Conservation (phyloP, 768 basidiomycete species). For the Suillus sp. region DNA sequence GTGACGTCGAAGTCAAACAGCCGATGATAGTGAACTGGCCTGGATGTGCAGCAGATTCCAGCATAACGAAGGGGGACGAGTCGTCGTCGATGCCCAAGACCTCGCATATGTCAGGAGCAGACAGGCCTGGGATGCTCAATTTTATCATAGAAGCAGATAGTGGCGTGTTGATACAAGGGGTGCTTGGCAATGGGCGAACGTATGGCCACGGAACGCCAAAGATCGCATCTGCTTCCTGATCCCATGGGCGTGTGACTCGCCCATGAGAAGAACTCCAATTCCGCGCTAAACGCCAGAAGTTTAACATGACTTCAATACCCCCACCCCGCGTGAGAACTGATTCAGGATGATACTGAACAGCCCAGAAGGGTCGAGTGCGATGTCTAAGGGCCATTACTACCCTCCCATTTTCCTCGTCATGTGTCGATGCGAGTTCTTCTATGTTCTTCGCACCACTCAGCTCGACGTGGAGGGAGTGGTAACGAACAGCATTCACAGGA, state of each 20-base stretch:
- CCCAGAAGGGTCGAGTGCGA: conserved; percentile 71
- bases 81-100: conserved; percentile 61
- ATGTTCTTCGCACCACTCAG: conserved; percentile 48
- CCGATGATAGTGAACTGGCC: conserved; percentile 76
- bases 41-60: conserved; percentile 78
- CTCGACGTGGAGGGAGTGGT: conserved; percentile 77
- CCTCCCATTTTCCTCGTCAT: conserved; percentile 63
- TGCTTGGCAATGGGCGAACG: conserved; percentile 29
- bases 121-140: conserved; percentile 46
- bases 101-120: conserved; percentile 56
- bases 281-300: conserved; percentile 73
- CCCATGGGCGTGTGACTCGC: conserved; percentile 46
- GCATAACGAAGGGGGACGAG: conserved; percentile 60
- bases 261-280: conserved; percentile 50
- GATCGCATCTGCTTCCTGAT: conserved; percentile 31
- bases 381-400: conserved; percentile 80
- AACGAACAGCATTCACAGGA: conserved; percentile 64
- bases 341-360: conserved; percentile 89
- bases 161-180: conserved; percentile 15
- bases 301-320: conserved; percentile 65
- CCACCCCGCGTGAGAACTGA: conserved; percentile 73
- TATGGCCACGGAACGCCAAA: conserved; percentile 66
- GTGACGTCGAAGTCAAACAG: conserved; percentile 52
- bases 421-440: conserved; percentile 66
- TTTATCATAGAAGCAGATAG: conserved; percentile 35